Conservation (phyloP, 306 rosid species). For the Dryas octopetala region DNA sequence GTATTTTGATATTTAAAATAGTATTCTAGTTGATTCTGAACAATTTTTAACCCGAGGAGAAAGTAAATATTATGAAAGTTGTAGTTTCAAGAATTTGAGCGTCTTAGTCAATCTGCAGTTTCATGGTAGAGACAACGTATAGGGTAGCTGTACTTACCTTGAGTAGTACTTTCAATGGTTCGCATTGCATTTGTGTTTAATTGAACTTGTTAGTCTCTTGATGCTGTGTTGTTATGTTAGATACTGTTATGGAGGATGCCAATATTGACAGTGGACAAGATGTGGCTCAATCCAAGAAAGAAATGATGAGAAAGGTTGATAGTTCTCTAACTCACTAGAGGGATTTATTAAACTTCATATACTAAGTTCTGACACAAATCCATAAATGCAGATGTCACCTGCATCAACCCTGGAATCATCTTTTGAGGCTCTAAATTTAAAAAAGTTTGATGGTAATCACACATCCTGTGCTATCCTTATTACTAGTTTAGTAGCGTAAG, state of each 20-base stretch:
- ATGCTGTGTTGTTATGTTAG: conserved; percentile 37
- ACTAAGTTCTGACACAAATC: conserved; percentile 27
- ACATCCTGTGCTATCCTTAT: conserved; percentile 25
- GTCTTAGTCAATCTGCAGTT: background rate
- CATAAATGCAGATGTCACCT: conserved; percentile 77
- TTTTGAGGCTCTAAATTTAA: conserved; percentile 80
- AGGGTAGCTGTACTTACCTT: background rate
- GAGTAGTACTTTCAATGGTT: background rate
- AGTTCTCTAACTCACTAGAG: conserved; percentile 14
- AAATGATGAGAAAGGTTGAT: conserved; percentile 65
- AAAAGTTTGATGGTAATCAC: conserved; percentile 90
- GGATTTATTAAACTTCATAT: conserved; percentile 22
- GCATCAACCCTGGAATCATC: conserved; percentile 88
- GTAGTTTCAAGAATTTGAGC: background rate
- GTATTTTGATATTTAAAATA: background rate
- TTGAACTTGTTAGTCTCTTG: conserved; percentile 23
- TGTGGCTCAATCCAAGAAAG: conserved; percentile 53
- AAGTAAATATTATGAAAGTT: background rate
- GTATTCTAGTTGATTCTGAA: background rate
- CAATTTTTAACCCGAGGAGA: background rate
- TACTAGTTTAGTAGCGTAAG: conserved; percentile 27
- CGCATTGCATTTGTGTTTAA: conserved; percentile 16
- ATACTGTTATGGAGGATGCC: conserved; percentile 38
- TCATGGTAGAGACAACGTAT: background rate
- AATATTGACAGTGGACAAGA: conserved; percentile 51